Percentiles rank a stretch among this genome's conserved stretches.
phyloP scores from a whole-genome alignment of 192 early-diverging fungal genomes.

The Entrophospora sp. region DNA sequence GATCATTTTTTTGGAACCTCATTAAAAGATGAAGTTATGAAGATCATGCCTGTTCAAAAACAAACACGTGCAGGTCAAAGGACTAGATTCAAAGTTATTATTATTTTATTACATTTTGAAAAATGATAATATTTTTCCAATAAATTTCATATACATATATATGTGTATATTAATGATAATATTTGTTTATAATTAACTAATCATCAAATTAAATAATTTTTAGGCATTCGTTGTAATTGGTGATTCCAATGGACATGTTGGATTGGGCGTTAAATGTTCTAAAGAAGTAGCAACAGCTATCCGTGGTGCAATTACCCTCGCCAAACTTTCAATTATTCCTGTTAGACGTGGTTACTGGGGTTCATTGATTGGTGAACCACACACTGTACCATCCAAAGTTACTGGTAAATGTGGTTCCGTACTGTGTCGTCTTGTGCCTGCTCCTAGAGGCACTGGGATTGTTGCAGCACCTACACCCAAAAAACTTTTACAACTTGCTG shows the following conservation, averaged over 20 bases:
- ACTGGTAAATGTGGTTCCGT: conserved; percentile 94
- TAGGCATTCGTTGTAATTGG: conserved; percentile 93
- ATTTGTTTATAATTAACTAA: no score
- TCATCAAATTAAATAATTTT: no score
- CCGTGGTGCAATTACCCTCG: no score
- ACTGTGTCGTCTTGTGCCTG: conserved; percentile 86
- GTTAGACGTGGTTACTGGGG: no score
- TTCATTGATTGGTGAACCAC: no score
- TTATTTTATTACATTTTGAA: background rate
- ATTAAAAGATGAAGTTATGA: no score
- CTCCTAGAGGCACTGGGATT: conserved; percentile 98
- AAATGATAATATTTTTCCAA: background rate
- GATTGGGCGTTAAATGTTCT: conserved; percentile 99
- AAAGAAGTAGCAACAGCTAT: conserved; percentile 99
- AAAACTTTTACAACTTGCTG: conserved; percentile 93
- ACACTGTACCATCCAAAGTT: no score
- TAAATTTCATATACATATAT: background rate
- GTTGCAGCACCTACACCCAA: conserved; percentile 95
- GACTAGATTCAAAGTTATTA: conserved; percentile 86
- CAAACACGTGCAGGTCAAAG: conserved; percentile 99
- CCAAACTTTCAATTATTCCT: no score
- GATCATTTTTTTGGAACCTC: conserved; percentile 89
- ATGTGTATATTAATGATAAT: background rate
- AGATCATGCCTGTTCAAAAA: no score
- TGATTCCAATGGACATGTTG: conserved; percentile 93